phyloP scores from a whole-genome alignment of 345 rosid genomes.

The Hibiscus syriacus region DNA sequence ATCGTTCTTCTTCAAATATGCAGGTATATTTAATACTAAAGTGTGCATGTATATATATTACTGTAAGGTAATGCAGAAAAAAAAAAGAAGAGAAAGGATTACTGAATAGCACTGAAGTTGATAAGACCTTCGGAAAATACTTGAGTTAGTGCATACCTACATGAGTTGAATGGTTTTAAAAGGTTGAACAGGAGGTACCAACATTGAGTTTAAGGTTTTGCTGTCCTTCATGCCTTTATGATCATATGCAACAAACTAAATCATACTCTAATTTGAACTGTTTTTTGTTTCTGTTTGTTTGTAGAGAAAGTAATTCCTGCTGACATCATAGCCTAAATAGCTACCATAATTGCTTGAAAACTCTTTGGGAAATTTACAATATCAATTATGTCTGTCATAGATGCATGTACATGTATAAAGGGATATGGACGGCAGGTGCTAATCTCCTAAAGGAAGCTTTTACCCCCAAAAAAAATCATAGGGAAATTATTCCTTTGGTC shows the following conservation, averaged over 20 bases:
- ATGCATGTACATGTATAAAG: background rate
- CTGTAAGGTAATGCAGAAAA: background rate
- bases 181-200: background rate
- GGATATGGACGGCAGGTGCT: background rate
- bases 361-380: background rate
- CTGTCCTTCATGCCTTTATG: background rate
- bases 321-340: background rate
- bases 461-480: background rate
- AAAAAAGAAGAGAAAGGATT: background rate
- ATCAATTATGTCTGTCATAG: background rate
- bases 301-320: background rate
- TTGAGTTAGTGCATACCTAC: background rate
- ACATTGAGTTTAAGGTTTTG: background rate
- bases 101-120: background rate
- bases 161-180: background rate
- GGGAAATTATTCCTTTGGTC: background rate
- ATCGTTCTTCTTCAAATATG: constrained; percentile 96
- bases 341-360: background rate
- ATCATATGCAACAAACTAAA: background rate
- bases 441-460: background rate
- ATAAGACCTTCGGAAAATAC: background rate
- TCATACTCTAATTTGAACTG: background rate
- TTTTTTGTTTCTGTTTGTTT: background rate
- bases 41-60: background rate
- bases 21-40: constrained; percentile 37